Base-by-base conservation (phyloP, 306 rosid genomes). In the Glycine tomentella region DNA sequence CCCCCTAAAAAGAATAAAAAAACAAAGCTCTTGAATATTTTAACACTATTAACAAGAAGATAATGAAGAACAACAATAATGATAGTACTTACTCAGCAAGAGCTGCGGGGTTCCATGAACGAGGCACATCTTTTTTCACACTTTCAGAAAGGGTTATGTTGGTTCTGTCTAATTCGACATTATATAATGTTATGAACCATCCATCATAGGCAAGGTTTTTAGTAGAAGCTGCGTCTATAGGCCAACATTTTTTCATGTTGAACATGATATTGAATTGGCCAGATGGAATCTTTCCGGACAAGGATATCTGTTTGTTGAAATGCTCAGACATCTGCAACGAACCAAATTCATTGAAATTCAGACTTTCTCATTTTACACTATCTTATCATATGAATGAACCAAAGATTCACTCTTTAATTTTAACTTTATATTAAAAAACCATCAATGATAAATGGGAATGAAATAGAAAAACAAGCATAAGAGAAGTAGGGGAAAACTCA, bases 321-420 rank as follows among this genome's bases (percentile, higher is more conserved):
- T 72, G 95, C 89, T 91, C 95, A 8, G 97, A 91, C 99, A 95
- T 95, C 99, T 95, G 92, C 73, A 66, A 77, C 44, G 25, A 10
- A 51, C 42, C 69, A 85, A 73, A 76, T 13, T 74, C 52, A 62
- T 13, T 25, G 13, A 79, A 80, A 75, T 42, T 86, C 80, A 79
- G 67, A 53, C 58, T 73, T 42, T 8, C 63, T 65, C 49, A 14
- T 62, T 44, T 76, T 72, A 69, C 58, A 42, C 33, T 34, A 63
- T 71, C 45, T 25, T 9, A 1, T 42, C 49, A 38, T 8, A 20
- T 3, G 38, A 46, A 69, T 11, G 16, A 69, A 75, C 49, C 48
- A 49, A 53, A 45, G n/a, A 52, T 25, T n/a, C 17, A 50, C 45
- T 53, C 56, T 12, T 44, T 5, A 17, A 10, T 12, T 20, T 25